Conservation (phyloP, 2,329 filamentous ascomycete genomes). For the Fusarium subtropicale region DNA sequence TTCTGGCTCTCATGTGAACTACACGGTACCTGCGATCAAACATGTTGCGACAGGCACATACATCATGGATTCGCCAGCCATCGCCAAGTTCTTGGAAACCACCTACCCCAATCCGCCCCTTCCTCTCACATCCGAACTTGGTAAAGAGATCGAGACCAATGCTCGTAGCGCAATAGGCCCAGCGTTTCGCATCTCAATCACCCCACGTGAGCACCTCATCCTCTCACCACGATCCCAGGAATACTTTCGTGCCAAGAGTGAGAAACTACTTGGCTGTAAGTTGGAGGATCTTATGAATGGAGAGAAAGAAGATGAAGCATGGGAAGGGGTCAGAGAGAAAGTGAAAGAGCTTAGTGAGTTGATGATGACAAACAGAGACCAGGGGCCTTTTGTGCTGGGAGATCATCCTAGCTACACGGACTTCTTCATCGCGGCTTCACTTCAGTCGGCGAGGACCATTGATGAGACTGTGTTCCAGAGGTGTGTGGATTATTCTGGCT, state of each 20-base stretch:
- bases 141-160: slow-evolving; percentile 1
- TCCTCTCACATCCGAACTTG: background rate
- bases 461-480: slow-evolving; percentile 11
- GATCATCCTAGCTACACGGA: slow-evolving; percentile 16
- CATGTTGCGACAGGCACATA: background rate
- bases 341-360: background rate
- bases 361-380: slow-evolving; percentile 2
- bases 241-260: slow-evolving; percentile 16
- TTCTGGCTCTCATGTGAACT: background rate
- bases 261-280: slow-evolving; percentile 1
- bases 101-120: background rate
- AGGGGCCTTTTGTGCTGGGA: slow-evolving; percentile 5
- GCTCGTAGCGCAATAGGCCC: slow-evolving; percentile 1
- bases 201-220: slow-evolving; percentile 11
- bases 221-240: slow-evolving; percentile 15
- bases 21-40: slow-evolving; percentile 18
- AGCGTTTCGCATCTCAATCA: background rate
- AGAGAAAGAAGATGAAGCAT: slow-evolving; percentile 3
- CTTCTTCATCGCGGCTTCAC: slow-evolving; percentile 20
- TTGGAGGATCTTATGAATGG: background rate
- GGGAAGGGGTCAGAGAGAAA: background rate
- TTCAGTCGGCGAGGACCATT: slow-evolving; percentile 13
- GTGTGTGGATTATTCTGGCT: background rate
- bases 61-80: slow-evolving; percentile 12
- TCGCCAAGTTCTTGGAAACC: slow-evolving; percentile 13